Conservation (phyloP, 805 yeast species). For the Sugiyamaella chiloensis region DNA sequence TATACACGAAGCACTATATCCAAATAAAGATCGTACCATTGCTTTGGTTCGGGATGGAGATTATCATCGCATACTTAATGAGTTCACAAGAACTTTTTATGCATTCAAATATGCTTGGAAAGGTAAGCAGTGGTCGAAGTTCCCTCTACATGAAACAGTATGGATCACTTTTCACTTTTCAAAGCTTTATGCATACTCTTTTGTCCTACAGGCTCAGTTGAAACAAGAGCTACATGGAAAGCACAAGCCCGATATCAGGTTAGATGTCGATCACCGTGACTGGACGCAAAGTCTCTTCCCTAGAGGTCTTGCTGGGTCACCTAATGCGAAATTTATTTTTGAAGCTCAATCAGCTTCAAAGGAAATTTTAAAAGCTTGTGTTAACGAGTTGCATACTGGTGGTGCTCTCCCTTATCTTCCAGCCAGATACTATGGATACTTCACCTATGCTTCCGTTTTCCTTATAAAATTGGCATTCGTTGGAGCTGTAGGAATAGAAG, state of each 20-base stretch:
- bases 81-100: conserved; percentile 23
- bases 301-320: background rate
- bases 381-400: background rate
- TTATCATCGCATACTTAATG: conserved; percentile 23
- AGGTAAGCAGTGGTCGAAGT: conserved; percentile 18
- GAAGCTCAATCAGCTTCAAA: background rate
- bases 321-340: background rate
- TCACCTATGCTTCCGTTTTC: background rate
- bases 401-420: background rate
- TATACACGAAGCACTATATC: conserved; percentile 25
- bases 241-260: background rate
- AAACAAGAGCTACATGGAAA: background rate
- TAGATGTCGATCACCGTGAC: background rate
- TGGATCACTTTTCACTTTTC: conserved; percentile 23
- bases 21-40: conserved; percentile 23
- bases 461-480: background rate
- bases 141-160: conserved; percentile 21
- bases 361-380: background rate
- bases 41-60: conserved; percentile 23
- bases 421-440: background rate
- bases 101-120: conserved; percentile 23
- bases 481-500: conserved; percentile 2
- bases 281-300: background rate
- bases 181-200: background rate
- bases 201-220: background rate